phyloP scores from a whole-genome alignment of 176 grass and related monocot genomes.

The Oryza longistaminata region DNA sequence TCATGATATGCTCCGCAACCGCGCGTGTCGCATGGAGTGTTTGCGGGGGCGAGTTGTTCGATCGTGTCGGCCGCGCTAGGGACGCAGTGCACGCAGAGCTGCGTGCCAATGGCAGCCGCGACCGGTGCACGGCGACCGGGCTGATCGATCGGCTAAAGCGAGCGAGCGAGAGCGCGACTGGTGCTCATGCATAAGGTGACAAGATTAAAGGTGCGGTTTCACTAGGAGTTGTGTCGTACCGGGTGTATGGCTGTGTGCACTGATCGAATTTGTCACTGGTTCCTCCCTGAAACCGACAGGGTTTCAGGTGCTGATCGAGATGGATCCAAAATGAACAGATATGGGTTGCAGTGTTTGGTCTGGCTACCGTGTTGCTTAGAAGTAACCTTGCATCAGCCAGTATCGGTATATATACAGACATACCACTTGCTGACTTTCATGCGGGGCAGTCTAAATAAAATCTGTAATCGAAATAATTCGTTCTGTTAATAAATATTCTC shows the following conservation, averaged over 20 bases:
- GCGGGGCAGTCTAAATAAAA: too few relatives aligned
- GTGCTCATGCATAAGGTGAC: background rate
- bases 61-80: background rate
- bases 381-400: background rate
- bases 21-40: slow-evolving; percentile 19
- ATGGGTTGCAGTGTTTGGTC: background rate
- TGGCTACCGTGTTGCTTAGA: background rate
- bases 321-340: background rate
- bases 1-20: slow-evolving; percentile 6
- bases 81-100: too few relatives aligned
- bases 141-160: background rate
- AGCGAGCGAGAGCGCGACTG: too few relatives aligned
- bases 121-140: background rate
- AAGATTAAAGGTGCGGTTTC: background rate
- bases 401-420: background rate
- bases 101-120: background rate
- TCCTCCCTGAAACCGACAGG: background rate
- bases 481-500: too few relatives aligned
- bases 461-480: too few relatives aligned
- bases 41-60: background rate
- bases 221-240: background rate
- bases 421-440: too few relatives aligned
- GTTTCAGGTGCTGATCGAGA: background rate
- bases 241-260: background rate
- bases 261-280: background rate